These are phyloP conservation scores for Blastocystis sp. DNA, from an alignment of 352 stramenopile species.

Conservation along the genomic window DNA sequence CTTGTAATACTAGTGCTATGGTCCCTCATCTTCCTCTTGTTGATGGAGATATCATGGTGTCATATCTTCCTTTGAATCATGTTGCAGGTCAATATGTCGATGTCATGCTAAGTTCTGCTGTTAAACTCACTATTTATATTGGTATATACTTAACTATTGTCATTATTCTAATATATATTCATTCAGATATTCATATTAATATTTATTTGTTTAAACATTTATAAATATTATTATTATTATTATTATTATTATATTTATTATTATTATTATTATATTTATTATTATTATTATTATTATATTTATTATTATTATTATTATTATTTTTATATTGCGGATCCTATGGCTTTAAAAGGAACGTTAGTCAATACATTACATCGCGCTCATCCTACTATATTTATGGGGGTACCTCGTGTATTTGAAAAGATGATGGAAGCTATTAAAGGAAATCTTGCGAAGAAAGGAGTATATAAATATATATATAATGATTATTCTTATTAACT, in stretches of 20 bases:
- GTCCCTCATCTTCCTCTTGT: constrained; percentile 20
- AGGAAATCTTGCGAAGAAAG: constrained; percentile 6
- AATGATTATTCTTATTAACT: too few relatives aligned
- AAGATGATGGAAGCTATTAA: constrained; percentile 52
- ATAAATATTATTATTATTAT: too few relatives aligned
- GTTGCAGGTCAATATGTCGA: constrained; percentile 50
- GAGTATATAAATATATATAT: not conserved
- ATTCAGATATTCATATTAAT: too few relatives aligned
- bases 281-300: too few relatives aligned
- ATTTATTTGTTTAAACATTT: too few relatives aligned
- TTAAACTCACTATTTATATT: constrained; percentile 14
- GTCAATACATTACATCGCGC: constrained; percentile 51
- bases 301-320: constrained; percentile 44
- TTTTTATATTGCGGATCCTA: constrained; percentile 51
- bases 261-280: too few relatives aligned
- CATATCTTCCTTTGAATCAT: constrained; percentile 48
- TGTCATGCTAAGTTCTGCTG: constrained; percentile 48
- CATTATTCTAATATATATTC: too few relatives aligned
- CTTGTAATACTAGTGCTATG: constrained; percentile 42
- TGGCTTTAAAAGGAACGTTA: constrained; percentile 56
- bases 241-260: too few relatives aligned
- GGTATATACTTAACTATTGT: too few relatives aligned
- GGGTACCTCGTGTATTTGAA: constrained; percentile 57
- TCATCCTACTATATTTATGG: constrained; percentile 56
- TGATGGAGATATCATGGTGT: constrained; percentile 40